A percentile compares a stretch with the other conserved stretches of the same genome.
These are phyloP conservation scores for Eimeria maxima DNA, from an alignment of 169 alveolate genomes.

Conservation along the genomic window DNA sequence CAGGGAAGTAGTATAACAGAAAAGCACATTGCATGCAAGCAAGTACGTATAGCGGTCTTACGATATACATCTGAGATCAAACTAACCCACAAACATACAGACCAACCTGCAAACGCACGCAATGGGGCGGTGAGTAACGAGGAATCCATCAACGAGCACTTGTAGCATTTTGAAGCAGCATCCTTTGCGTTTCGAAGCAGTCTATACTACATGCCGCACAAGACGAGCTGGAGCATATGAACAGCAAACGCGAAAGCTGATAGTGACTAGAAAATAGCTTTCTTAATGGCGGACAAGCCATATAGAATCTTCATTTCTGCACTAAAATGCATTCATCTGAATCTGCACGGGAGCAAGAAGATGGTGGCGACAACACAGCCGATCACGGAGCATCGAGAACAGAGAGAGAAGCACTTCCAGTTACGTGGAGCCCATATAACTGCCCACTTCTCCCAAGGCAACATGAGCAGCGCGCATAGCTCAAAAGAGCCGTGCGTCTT, in stretches of 20 bases:
- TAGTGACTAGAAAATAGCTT: background rate
- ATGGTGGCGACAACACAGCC: background rate
- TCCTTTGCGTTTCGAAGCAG: no score
- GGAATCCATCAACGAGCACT: no score
- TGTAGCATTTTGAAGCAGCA: no score
- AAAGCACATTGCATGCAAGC: no score
- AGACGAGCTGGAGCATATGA: background rate
- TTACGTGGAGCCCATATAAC: background rate
- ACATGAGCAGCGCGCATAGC: background rate
- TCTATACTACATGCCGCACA: no score
- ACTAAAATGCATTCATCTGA: background rate
- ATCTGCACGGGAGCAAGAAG: background rate
- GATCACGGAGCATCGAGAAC: background rate
- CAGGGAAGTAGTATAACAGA: no score
- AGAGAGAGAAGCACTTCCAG: background rate
- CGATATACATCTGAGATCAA: no score
- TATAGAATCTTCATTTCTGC: background rate
- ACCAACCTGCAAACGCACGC: no score
- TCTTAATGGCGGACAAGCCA: background rate
- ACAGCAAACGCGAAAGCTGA: background rate
- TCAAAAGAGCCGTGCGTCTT: background rate
- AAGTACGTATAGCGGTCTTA: no score
- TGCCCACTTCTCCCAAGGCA: constrained; percentile 1
- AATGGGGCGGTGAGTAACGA: no score
- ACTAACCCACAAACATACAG: no score